Base-by-base conservation (phyloP, 208 protist genomes). In the Leishmania braziliensis region DNA sequence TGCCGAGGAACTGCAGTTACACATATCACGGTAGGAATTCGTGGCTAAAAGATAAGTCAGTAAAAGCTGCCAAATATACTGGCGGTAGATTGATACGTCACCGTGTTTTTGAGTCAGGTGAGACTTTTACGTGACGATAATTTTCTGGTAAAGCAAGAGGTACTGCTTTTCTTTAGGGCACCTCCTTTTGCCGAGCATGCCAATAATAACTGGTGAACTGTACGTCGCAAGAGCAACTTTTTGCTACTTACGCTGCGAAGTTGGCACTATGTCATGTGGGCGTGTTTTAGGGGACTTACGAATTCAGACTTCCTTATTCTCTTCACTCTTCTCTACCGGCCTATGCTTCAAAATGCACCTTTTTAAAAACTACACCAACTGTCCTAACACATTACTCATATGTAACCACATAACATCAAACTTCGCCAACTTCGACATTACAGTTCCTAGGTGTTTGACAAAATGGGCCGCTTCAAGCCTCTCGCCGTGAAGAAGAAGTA, bases 401-500 rank as follows among this genome's bases (percentile, higher is more conserved):
- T 72, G 2, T 16, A 29, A 72, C 43, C 9, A n/a, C 18, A 5
- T 8, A 46, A 63, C 43, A 39, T 33, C 14, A 18, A 46, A 36
- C n/a, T 33, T 36, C n/a, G 2, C 29, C 8, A 26, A 63, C 33
- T 26, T 60, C 14, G 18, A 2, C 14, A 26, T 53, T 8, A 39
- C n/a, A 81, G 78, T 81, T 81, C 78, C 78, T 76, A 81, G 70
- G 29, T 29, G 68, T 14, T 72, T 9, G 43, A 53, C 69, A 82
- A 77, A 56, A 98, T 96, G 92, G 93, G 92, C 81, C 94, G 93
- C 85, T 98, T 95, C 83, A 98, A 96, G 92, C 94, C 92, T 71
- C 93, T 98, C 29, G 92, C 92, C 8, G 84, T 97, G 68, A 98
- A 98, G 93, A 95, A 97, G 88, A 97, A 98, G 91, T 97, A 98